Conservation (phyloP, 2,329 filamentous ascomycete genomes). For the Neoscytalidium dimidiatum region DNA sequence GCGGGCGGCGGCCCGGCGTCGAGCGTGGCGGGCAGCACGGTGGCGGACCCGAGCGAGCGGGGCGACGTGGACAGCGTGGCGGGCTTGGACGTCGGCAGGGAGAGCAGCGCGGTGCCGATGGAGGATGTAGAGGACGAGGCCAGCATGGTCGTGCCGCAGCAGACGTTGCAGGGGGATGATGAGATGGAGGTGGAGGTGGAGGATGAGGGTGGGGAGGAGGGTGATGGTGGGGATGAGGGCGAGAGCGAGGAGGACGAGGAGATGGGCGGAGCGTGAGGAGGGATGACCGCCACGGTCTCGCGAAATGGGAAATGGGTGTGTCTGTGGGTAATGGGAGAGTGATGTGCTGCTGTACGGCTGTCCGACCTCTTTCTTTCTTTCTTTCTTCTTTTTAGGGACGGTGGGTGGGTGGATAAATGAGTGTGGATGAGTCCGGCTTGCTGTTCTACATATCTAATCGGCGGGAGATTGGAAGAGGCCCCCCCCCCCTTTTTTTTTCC, state of each 20-base stretch:
- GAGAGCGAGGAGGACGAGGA: conserved; percentile 36
- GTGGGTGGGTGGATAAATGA: too few species aligned
- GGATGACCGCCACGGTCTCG: too few species aligned
- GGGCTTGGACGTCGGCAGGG: not conserved
- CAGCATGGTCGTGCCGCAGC: not conserved
- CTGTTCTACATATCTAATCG: too few species aligned
- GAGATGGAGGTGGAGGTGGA: conserved; percentile 22
- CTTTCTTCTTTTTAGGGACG: too few species aligned
- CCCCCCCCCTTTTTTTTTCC: too few species aligned
- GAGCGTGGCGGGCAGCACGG: not conserved
- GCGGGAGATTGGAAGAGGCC: too few species aligned
- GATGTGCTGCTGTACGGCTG: too few species aligned
- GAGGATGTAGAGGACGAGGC: conserved; percentile 6
- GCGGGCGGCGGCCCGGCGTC: not conserved
- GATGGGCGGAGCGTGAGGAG: not conserved
- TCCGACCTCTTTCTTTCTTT: too few species aligned
- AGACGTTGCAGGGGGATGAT: not conserved
- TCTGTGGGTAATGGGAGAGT: too few species aligned
- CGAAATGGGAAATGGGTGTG: too few species aligned
- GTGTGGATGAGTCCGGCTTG: too few species aligned
- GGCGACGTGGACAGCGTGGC: conserved; percentile 6
- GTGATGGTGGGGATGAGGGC: conserved; percentile 28
- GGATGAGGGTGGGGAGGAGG: conserved; percentile 32
- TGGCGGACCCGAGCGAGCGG: not conserved
- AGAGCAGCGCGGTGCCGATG: conserved; percentile 13